These are phyloP conservation scores for Sporodiniella umbellata DNA, from an alignment of 371 early-diverging fungal species.

Conservation along the genomic window DNA sequence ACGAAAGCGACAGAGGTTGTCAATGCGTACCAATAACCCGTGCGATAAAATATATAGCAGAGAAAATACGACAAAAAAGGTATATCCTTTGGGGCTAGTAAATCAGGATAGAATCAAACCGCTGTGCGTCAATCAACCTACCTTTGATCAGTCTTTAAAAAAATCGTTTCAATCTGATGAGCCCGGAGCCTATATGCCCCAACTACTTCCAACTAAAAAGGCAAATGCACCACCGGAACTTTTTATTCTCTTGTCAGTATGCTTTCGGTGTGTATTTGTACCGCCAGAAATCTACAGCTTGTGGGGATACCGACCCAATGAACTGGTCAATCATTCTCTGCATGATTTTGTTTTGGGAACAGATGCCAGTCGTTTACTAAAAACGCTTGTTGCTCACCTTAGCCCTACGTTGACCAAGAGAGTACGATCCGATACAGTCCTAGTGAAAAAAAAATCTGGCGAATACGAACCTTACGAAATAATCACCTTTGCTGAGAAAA, in stretches of 20 bases:
- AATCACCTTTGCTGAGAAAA: conserved; percentile 45
- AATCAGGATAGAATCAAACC: too few species aligned
- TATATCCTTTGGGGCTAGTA: too few species aligned
- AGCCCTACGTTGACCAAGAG: conserved; percentile 21
- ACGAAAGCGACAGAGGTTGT: conserved; percentile 65
- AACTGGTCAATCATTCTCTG: conserved; percentile 55
- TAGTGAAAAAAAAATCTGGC: conserved; percentile 49
- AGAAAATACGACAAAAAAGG: too few species aligned
- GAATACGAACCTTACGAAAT: conserved; percentile 47
- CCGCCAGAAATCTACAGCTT: conserved; percentile 51
- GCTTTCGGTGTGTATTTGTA: conserved; percentile 53
- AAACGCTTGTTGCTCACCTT: conserved; percentile 39
- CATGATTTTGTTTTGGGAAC: conserved; percentile 49
- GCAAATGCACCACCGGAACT: not conserved
- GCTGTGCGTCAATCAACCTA: too few species aligned
- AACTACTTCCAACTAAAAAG: too few species aligned
- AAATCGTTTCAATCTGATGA: too few species aligned
- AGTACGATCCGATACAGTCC: conserved; percentile 49
- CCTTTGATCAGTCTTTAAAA: too few species aligned
- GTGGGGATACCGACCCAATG: conserved; percentile 59
- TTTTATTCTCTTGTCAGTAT: conserved; percentile 35
- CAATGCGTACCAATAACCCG: conserved; percentile 11
- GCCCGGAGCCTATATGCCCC: too few species aligned
- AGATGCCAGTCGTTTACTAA: conserved; percentile 41
- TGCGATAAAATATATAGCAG: not conserved